Percentiles rank a stretch among this genome's conserved stretches.
phyloP scores from a whole-genome alignment of 805 yeast genomes.

The Grigorovia jiainica region DNA sequence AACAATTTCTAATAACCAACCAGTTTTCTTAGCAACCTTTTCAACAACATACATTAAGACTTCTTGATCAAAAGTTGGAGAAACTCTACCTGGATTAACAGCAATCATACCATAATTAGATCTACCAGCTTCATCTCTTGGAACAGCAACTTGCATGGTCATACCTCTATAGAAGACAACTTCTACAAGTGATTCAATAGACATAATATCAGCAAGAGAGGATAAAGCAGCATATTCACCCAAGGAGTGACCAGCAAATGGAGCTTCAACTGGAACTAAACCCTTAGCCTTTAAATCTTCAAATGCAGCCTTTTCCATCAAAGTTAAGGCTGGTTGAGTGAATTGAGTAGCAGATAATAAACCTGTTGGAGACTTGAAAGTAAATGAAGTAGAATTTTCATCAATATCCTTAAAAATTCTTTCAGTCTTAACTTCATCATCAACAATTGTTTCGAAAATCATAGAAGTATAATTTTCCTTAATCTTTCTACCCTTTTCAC shows the following conservation, averaged over 20 bases:
- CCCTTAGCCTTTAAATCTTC: constrained; percentile 97
- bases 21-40: constrained; percentile 71
- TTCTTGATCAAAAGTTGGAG: constrained; percentile 80
- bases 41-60: constrained; percentile 92
- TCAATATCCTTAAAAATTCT: constrained; percentile 91
- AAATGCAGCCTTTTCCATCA: constrained; percentile 98
- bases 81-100: constrained; percentile 90
- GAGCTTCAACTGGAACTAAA: constrained; percentile 81
- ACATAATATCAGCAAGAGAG: constrained; percentile 96
- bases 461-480: constrained; percentile 90
- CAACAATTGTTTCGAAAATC: constrained; percentile 93
- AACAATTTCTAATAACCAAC: constrained; percentile 95
- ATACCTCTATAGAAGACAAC: constrained; percentile 99
- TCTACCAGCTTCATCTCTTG: constrained; percentile 90
- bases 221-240: constrained; percentile 99
- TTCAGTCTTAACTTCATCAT: constrained; percentile 78
- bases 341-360: constrained; percentile 95
- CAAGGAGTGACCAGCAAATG: constrained; percentile 98
- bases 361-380: constrained; percentile 90
- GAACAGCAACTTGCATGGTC: constrained; percentile 99
- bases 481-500: constrained; percentile 91
- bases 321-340: constrained; percentile 97
- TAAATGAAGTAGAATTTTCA: constrained; percentile 69
- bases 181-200: constrained; percentile 92
- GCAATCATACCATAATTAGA: constrained; percentile 99